Evolutionary conservation across 176 grass and related monocot genomes (phyloP), one percentile per base, ranked within the genome.

Genomic region (Musa beccarii): DNA sequence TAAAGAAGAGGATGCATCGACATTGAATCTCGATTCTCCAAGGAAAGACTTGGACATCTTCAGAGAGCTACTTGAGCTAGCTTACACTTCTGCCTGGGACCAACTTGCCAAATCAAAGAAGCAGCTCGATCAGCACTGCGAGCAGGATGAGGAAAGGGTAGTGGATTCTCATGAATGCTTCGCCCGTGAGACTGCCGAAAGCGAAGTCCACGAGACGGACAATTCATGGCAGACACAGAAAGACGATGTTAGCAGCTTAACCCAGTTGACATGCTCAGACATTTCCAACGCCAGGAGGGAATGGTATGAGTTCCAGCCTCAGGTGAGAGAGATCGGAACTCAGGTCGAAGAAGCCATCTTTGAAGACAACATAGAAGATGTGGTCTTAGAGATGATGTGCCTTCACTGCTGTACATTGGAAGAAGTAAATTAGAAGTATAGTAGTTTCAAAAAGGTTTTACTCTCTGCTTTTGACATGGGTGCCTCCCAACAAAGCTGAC

Each of bases 21-120:
- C 59, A 50, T 12, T 69, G 9, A 55, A 52, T 12, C 17, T 79
- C 25, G 81, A 66, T 26, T 84, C 78, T 13, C 77, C 81, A 3
- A 74, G 43, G 49, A 83, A 91, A 67, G 68, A 81, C 72, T 65
- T 89, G 80, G 70, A 85, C 63, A 71, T 88, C 53, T 77, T 99
- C 70, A 82, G 81, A 49, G 79, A 89, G 68, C 82, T 97, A n/a
- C 51, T 94, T 61, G 84, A 99, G 63, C 69, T 66, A 29, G 82
- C 80, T 19, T 91, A 84, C 82, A 79, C 84, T 51, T 84, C 90
- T 10, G 86, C 81, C 67, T 78, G 81, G 66, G 57, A 81, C 10
- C 82, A 84, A 19, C 75, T 85, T 28, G 52, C 66, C 19, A 83
- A 71, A 57, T 76, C 79, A 52, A 75, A 89, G 3, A 77, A 79